phyloP scores from a whole-genome alignment of 164 flowering plant species.

The grape (Vitis vinifera) region DNA sequence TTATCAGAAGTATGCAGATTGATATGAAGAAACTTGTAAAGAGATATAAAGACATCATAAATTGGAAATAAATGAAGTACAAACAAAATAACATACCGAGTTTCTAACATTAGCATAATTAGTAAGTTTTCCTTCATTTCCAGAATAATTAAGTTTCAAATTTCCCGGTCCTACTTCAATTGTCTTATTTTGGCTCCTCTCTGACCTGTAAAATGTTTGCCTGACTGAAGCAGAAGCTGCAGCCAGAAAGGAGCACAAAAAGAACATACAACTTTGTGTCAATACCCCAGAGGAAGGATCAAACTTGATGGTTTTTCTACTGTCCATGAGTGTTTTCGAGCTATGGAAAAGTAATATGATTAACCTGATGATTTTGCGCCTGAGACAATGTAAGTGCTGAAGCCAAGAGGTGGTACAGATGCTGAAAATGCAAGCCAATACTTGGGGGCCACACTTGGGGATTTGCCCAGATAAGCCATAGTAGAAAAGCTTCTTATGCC shows the following conservation, averaged over 20 bases:
- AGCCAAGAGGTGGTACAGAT: constrained; percentile 90
- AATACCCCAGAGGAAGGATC: neutral
- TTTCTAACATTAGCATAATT: constrained; percentile 30
- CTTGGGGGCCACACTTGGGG: constrained; percentile 46
- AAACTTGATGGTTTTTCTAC: neutral
- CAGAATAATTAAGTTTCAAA: constrained; percentile 31
- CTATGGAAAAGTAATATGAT: too few species aligned
- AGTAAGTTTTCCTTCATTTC: constrained; percentile 17
- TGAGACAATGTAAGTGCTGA: constrained; percentile 69
- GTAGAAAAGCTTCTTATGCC: constrained; percentile 51
- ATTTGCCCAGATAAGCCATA: constrained; percentile 63
- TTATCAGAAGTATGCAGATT: too few species aligned
- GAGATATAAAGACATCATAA: neutral
- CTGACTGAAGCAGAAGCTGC: constrained; percentile 39
- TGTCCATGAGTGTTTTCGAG: neutral
- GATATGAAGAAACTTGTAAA: too few species aligned
- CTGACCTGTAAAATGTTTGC: constrained; percentile 23
- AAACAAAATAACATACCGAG: constrained; percentile 22
- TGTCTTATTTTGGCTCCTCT: constrained; percentile 10
- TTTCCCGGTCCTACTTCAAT: constrained; percentile 40
- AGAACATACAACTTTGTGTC: neutral
- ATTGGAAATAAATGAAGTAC: neutral
- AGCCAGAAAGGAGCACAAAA: constrained; percentile 5
- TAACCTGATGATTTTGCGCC: constrained; percentile 51
- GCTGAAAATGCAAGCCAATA: constrained; percentile 84